Evolutionary conservation across 257 asterid species (phyloP), one percentile per base, ranked within the genome.

Genomic region (Nyctanthes arbortristis): DNA sequence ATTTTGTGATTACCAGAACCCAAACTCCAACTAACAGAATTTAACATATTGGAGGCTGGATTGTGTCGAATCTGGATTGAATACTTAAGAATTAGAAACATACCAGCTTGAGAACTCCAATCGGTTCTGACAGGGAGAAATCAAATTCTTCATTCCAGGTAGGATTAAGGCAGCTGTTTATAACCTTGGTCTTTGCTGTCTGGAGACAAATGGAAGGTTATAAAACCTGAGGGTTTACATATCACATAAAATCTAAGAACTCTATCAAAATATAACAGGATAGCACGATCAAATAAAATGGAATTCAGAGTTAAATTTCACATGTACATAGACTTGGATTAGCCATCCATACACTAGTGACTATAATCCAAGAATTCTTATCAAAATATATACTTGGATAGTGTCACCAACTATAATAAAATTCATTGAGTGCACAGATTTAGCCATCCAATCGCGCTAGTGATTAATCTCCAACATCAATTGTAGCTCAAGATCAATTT

Each of bases 81-180:
- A 3, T 13, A n/a, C 14, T 12, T 2, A 54, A 33, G 39, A 2
- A 6, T 11, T 4, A 68, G 66, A 34, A 36, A 56, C 77, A 13
- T 64, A 83, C 88, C 79, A 83, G 52, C 52, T 72, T 71, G 59
- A 83, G 79, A 77, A 73, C 72, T 20, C 72, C 80, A 62, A 61
- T 47, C 12, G 83, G 81, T 25, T 83, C 83, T 2, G 83, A 54
- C 54, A 83, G 63, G 16, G 85, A 27, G 81, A 83, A 78, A 58
- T 64, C 68, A 39, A 83, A 75, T 57, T 83, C 88, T 74, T 83
- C 85, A 69, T 83, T 83, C 88, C 88, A 83, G 52, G 73, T 75
- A 62, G 88, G 88, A 75, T 83, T 77, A 30, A 83, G 85, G 68
- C 81, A 74, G 75, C 81, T 55, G 27, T 65, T 80, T 74, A 77